Conservation (phyloP, 2,329 filamentous ascomycete genomes). For the Falciphora oryzae region DNA sequence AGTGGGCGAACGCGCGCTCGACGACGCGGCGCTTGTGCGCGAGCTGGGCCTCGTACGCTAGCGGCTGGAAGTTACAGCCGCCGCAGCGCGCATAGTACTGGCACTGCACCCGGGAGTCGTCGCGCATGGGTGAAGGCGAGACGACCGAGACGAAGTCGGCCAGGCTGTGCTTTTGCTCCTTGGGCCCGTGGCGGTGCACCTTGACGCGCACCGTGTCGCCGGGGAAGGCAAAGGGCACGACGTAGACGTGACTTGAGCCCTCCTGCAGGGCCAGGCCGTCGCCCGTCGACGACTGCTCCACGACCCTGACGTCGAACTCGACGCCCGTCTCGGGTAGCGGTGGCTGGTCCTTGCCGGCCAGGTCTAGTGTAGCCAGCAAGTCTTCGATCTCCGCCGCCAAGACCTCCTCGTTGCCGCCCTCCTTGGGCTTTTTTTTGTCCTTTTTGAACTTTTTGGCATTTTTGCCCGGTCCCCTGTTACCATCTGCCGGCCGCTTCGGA, state of each 20-base stretch:
- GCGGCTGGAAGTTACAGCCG: conserved; percentile 97
- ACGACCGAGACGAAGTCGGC: conserved; percentile 79
- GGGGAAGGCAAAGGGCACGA: conserved; percentile 82
- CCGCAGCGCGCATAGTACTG: conserved; percentile 83
- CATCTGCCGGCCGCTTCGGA: neutral
- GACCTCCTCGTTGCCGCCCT: conserved; percentile 62
- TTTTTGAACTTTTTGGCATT: conserved; percentile 3
- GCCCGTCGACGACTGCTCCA: conserved; percentile 81
- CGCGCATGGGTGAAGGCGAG: conserved; percentile 66
- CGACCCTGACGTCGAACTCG: conserved; percentile 77
- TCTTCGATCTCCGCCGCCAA: conserved; percentile 57
- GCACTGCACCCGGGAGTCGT: conserved; percentile 73
- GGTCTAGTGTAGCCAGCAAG: conserved; percentile 40
- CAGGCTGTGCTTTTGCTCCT: conserved; percentile 57
- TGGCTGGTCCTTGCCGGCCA: conserved; percentile 12
- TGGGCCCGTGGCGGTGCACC: conserved; percentile 59
- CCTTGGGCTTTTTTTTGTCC: conserved; percentile 28
- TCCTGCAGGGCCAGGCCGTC: conserved; percentile 77
- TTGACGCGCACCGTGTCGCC: conserved; percentile 78
- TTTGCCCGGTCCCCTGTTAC: neutral
- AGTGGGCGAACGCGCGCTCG: conserved; percentile 87
- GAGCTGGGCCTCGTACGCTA: conserved; percentile 82
- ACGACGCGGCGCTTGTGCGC: conserved; percentile 78
- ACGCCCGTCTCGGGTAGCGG: conserved; percentile 59
- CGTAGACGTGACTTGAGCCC: conserved; percentile 63